These are phyloP conservation scores for Lanmaoa rubissima DNA, from an alignment of 768 basidiomycete genomes.

Conservation along the genomic window DNA sequence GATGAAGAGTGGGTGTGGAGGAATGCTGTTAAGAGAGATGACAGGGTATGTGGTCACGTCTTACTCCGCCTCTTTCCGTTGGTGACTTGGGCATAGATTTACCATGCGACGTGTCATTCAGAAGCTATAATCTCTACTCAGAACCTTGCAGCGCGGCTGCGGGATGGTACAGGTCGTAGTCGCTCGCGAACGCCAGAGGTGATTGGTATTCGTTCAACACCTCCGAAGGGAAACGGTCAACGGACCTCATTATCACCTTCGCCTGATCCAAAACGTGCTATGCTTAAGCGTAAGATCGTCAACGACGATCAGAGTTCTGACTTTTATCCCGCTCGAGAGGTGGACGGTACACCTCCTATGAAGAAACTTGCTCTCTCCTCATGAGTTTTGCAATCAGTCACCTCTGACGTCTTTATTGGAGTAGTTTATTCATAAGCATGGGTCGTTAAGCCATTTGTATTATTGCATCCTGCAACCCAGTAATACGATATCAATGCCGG, in stretches of 20 bases:
- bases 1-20: constrained; percentile 99
- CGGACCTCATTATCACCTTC: constrained; percentile 47
- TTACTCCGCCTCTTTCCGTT: not conserved
- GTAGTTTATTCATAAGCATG: constrained; percentile 33
- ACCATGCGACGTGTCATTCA: constrained; percentile 92
- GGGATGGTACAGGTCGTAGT: constrained; percentile 60
- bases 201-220: constrained; percentile 34
- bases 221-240: constrained; percentile 34
- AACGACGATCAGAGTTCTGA: constrained; percentile 41
- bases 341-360: constrained; percentile 55
- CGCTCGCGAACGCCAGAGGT: constrained; percentile 77
- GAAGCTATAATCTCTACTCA: constrained; percentile 68
- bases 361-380: constrained; percentile 61
- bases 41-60: constrained; percentile 55
- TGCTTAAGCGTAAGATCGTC: constrained; percentile 77
- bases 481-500: constrained; percentile 16
- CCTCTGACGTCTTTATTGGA: constrained; percentile 30
- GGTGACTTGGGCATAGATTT: constrained; percentile 56
- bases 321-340: constrained; percentile 33
- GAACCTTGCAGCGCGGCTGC: constrained; percentile 65
- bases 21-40: constrained; percentile 84
- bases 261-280: constrained; percentile 50
- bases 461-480: constrained; percentile 14
- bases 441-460: constrained; percentile 27
- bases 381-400: constrained; percentile 17